Evolutionary conservation across 1,284 basidiomycete genomes (phyloP).

Genomic region (Mycena sp.): DNA sequence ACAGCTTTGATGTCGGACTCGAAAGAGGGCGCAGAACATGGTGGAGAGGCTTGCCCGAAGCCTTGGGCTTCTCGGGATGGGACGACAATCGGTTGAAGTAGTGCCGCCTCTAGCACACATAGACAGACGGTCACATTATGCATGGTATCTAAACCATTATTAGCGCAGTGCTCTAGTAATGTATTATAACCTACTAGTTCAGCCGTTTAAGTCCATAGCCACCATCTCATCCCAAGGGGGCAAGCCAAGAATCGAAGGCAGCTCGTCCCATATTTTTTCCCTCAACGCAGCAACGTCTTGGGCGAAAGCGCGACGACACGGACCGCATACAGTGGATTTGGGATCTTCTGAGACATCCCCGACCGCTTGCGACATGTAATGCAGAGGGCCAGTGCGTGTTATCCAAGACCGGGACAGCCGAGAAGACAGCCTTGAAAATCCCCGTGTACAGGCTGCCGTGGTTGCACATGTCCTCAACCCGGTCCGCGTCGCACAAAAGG

Average conservation of each 20-base stretch:
- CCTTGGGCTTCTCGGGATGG: conserved; percentile 26
- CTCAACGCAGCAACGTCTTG: conserved; percentile 52
- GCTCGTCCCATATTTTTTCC: conserved; percentile 55
- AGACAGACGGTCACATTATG: no score
- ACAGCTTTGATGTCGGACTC: conserved; percentile 17
- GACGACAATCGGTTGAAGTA: conserved; percentile 21
- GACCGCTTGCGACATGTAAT: conserved; percentile 62
- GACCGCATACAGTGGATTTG: conserved; percentile 45
- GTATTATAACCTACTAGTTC: not conserved
- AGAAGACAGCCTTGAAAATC: conserved; percentile 53
- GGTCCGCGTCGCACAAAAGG: conserved; percentile 48
- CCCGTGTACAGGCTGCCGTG: conserved; percentile 48
- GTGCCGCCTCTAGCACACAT: no score
- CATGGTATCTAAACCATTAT: no score
- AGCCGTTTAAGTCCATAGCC: conserved; percentile 33
- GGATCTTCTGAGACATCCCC: conserved; percentile 49
- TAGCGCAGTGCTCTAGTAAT: not conserved
- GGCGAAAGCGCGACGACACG: conserved; percentile 56
- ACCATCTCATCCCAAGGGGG: conserved; percentile 57
- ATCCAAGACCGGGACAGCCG: conserved; percentile 61
- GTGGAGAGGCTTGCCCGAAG: conserved; percentile 27
- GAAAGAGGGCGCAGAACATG: conserved; percentile 22
- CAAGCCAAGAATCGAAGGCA: conserved; percentile 56
- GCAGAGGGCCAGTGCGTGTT: conserved; percentile 60
- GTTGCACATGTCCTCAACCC: conserved; percentile 39